A percentile compares a stretch with the other conserved stretches of the same genome.
These are phyloP conservation scores for Aspergillus aculeatinus DNA, from an alignment of 2,329 filamentous ascomycete species.

Conservation along the genomic window DNA sequence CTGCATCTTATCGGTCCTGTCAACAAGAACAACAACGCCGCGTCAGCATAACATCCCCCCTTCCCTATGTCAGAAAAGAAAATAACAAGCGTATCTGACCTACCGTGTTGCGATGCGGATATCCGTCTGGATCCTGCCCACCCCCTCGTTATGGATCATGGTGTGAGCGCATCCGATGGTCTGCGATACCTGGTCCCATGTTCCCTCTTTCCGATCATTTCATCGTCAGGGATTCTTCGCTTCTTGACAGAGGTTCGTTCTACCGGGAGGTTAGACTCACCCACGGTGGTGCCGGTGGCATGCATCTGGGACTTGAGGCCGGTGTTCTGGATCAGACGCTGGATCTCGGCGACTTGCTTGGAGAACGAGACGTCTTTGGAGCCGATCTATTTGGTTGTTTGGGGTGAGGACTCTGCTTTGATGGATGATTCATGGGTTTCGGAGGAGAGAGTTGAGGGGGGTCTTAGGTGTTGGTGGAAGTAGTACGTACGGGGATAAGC, in stretches of 20 bases:
- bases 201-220: slow-evolving; percentile 61
- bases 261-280: slow-evolving; percentile 47
- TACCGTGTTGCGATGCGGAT: slow-evolving; percentile 76
- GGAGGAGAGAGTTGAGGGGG: too few species aligned
- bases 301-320: slow-evolving; percentile 81
- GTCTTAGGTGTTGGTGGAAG: neutral
- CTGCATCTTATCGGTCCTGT: slow-evolving; percentile 77
- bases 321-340: slow-evolving; percentile 73
- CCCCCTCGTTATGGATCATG: slow-evolving; percentile 68
- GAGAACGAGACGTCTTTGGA: slow-evolving; percentile 70
- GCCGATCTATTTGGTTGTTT: slow-evolving; percentile 55
- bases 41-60: neutral
- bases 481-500: slow-evolving; percentile 59
- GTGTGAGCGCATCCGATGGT: slow-evolving; percentile 76
- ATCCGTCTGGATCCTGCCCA: slow-evolving; percentile 78
- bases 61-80: too few species aligned
- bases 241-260: neutral
- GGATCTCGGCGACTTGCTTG: slow-evolving; percentile 79
- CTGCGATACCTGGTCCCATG: slow-evolving; percentile 79
- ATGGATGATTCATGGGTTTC: neutral
- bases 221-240: neutral
- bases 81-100: neutral
- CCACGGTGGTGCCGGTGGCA: slow-evolving; percentile 82
- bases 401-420: neutral
- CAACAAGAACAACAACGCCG: neutral